phyloP scores from a whole-genome alignment of 2,329 filamentous ascomycete species.

The Epichloe bromicola region DNA sequence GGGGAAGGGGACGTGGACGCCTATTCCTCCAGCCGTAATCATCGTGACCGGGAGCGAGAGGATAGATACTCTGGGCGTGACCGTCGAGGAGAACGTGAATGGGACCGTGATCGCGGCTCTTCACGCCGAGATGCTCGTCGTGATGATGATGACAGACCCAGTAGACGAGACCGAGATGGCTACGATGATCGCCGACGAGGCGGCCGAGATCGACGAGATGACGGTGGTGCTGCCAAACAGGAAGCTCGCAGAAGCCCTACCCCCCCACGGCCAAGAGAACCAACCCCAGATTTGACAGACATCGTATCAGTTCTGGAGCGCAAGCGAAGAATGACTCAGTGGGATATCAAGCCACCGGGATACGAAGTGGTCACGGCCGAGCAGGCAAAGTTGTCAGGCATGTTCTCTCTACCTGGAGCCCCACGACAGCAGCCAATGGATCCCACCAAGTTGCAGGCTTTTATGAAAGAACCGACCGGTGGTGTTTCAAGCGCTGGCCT shows the following conservation, averaged over 20 bases:
- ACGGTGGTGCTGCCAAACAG: conserved; percentile 27
- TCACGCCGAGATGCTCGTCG: conserved; percentile 49
- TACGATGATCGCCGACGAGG: conserved; percentile 38
- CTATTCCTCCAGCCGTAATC: conserved; percentile 86
- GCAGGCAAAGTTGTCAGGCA: conserved; percentile 95
- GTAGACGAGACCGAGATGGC: conserved; percentile 44
- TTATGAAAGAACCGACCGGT: conserved; percentile 80
- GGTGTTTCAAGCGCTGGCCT: conserved; percentile 62
- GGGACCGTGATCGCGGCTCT: conserved; percentile 56
- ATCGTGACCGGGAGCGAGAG: conserved; percentile 85
- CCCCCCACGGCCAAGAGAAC: conserved; percentile 81
- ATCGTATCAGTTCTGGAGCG: conserved; percentile 70
- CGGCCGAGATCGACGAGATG: conserved; percentile 29
- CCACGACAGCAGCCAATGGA: conserved; percentile 94
- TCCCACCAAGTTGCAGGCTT: conserved; percentile 81
- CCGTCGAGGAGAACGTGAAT: conserved; percentile 57
- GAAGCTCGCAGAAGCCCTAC: conserved; percentile 60
- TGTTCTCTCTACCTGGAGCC: conserved; percentile 95
- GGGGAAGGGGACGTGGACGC: conserved; percentile 71
- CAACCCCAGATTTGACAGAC: conserved; percentile 87
- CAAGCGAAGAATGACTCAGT: conserved; percentile 89
- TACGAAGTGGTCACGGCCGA: conserved; percentile 98
- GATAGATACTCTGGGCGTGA: conserved; percentile 71
- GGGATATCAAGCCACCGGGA: conserved; percentile 97
- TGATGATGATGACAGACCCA: conserved; percentile 48